Evolutionary conservation across 2,329 filamentous ascomycete genomes (phyloP), one percentile per base, ranked within the genome.

Genomic region (Fusarium sp.): DNA sequence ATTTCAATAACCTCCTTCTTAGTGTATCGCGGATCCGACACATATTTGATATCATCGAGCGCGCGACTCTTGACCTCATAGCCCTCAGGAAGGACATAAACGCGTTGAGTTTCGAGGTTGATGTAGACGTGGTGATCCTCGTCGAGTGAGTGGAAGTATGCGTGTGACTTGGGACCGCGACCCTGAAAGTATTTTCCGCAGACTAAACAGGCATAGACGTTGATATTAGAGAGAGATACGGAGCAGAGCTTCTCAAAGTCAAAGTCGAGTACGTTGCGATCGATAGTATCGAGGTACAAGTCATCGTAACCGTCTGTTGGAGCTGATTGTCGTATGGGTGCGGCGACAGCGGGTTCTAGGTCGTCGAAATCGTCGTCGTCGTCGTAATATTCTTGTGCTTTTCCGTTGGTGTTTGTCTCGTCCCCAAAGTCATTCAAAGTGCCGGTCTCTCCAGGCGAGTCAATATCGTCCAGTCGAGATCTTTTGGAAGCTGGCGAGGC

Each of bases 221-320:
- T 99, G 82, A 98, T 97, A 78, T 98, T 98, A 48, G 94, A 97
- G 9, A 99, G 86, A 33, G 93, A 97, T 70, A 99, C 87, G 23
- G 95, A 98, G 82, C 96, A 99, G 14, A 97, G 88, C 84, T 99
- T 99, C 78, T 99, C 96, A 78, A 99, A 99, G 80, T 99, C 96
- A 77, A 98, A 98, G 80, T 99, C 96, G 57, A 98, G 89, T 46
- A 97, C 90, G 75, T 90, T 89, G 75, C 96, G 92, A 79, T 97
- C 90, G 80, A 99, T 96, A 14, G 96, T 98, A 82, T 99, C 96
- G 72, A 99, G 92, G 78, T 99, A 99, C 27, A 99, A 89, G 78
- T 99, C 95, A 74, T 92, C 90, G 82, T 97, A 99, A 65, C 95
- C 95, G 77, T 92, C 92, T 33, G 92, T 88, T 17, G 95, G 94